Evolutionary conservation across 306 rosid species (phyloP).

Genomic region (Cyclanthera cordifolia): DNA sequence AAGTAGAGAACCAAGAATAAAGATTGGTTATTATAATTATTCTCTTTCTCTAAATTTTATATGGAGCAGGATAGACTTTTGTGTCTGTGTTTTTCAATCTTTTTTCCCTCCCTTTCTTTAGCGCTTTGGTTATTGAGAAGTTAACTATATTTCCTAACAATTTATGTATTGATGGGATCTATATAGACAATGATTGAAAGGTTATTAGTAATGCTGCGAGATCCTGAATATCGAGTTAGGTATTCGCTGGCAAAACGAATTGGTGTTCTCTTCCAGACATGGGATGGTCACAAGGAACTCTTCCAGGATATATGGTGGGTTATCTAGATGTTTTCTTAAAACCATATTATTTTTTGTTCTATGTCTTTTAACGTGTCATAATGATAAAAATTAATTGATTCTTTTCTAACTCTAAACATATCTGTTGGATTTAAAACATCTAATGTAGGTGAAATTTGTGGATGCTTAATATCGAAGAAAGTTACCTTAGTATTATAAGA

Average conservation of each 20-base stretch:
- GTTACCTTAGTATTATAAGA: no score
- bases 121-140: background rate
- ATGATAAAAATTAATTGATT: background rate
- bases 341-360: background rate
- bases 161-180: slow-evolving; percentile 16
- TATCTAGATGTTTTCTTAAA: background rate
- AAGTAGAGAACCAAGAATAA: no score
- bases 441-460: background rate
- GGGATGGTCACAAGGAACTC: slow-evolving; percentile 90
- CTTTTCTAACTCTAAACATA: background rate
- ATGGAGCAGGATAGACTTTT: background rate
- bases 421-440: background rate
- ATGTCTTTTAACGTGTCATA: background rate
- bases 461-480: background rate
- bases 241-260: slow-evolving; percentile 55
- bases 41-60: background rate
- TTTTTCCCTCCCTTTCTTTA: background rate
- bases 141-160: slow-evolving; percentile 8
- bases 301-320: slow-evolving; percentile 85
- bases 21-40: no score
- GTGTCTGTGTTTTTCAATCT: background rate
- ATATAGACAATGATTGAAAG: slow-evolving; percentile 57
- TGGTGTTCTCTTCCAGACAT: slow-evolving; percentile 78
- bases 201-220: slow-evolving; percentile 60
- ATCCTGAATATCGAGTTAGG: slow-evolving; percentile 79